Percentiles rank a stretch among this genome's conserved stretches.
These are phyloP conservation scores for Saraca asoca DNA, from an alignment of 331 rosid genomes.

Conservation along the genomic window DNA sequence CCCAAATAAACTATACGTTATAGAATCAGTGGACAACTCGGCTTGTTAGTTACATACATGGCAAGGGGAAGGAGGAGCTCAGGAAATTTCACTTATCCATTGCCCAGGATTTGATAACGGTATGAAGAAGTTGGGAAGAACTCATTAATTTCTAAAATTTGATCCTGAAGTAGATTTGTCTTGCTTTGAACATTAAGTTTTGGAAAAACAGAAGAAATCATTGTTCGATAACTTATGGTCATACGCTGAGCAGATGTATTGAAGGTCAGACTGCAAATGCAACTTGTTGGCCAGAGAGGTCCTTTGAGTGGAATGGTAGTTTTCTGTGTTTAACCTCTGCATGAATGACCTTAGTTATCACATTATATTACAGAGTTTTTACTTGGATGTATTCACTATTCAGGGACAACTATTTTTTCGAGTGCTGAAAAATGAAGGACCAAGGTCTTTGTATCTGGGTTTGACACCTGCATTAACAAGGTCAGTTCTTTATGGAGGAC, in stretches of 20 bases:
- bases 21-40: neutral
- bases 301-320: constrained; percentile 90
- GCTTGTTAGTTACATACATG: neutral
- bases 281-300: constrained; percentile 93
- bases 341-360: constrained; percentile 36
- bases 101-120: constrained; percentile 4
- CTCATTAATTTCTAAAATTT: neutral
- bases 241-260: constrained; percentile 74
- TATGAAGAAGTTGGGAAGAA: neutral
- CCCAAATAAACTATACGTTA: neutral
- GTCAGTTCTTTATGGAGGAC: constrained; percentile 92
- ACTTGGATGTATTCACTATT: constrained; percentile 45
- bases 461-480: constrained; percentile 86
- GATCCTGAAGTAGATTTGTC: constrained; percentile 2
- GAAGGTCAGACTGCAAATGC: constrained; percentile 98
- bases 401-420: constrained; percentile 70
- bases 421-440: constrained; percentile 74
- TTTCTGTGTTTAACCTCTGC: constrained; percentile 35
- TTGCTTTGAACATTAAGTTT: neutral
- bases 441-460: constrained; percentile 82
- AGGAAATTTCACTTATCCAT: neutral
- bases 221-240: constrained; percentile 31
- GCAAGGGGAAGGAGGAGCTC: neutral
- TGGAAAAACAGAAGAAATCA: constrained; percentile 7
- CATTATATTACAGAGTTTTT: constrained; percentile 27